phyloP scores from a whole-genome alignment of 768 basidiomycete genomes.

The Podaxis carcinomalis region DNA sequence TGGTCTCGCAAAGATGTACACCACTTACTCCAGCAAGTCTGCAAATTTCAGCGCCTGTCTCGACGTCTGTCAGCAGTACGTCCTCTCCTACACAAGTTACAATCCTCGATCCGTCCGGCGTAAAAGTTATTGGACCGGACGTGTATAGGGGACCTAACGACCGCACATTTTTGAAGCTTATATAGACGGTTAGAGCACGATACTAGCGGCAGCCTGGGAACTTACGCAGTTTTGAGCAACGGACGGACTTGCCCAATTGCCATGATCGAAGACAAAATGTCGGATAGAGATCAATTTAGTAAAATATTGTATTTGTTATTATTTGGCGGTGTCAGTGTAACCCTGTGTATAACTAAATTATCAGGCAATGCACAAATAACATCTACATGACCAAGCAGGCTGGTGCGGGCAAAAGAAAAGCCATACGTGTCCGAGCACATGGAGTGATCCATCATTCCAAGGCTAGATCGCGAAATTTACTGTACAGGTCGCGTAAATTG shows the following conservation, averaged over 20 bases:
- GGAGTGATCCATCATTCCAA: neutral
- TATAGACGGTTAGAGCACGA: neutral
- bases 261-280: constrained; percentile 21
- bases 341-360: neutral
- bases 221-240: constrained; percentile 63
- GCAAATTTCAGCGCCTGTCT: constrained; percentile 69
- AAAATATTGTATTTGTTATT: constrained; percentile 8
- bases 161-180: constrained; percentile 72
- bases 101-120: constrained; percentile 72
- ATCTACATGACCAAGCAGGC: neutral
- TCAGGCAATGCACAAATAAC: neutral
- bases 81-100: constrained; percentile 88
- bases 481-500: neutral
- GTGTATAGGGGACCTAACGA: constrained; percentile 83
- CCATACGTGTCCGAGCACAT: neutral
- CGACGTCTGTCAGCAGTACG: constrained; percentile 77
- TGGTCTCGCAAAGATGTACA: neutral
- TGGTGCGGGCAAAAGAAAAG: neutral
- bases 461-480: neutral
- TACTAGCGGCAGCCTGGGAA: constrained; percentile 8
- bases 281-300: neutral
- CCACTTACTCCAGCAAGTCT: constrained; percentile 77
- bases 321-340: constrained; percentile 6
- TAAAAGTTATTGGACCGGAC: constrained; percentile 77
- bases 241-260: constrained; percentile 30